These are phyloP conservation scores for Incumbomyces delicatus DNA, from an alignment of 2,329 filamentous ascomycete species.

Conservation along the genomic window DNA sequence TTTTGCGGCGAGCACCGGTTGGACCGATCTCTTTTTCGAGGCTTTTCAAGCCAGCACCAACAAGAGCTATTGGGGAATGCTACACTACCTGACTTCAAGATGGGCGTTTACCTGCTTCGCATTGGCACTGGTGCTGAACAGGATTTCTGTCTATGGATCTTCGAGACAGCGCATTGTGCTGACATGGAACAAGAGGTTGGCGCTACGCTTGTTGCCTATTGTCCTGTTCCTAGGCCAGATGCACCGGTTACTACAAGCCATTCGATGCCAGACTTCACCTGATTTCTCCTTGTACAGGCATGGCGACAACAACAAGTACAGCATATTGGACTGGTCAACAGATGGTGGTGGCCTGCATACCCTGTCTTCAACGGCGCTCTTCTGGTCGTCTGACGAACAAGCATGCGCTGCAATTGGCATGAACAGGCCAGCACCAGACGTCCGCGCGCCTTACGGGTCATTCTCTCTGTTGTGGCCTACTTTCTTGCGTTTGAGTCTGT, in stretches of 20 bases:
- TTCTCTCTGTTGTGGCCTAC: constrained; percentile 53
- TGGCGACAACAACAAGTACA: constrained; percentile 55
- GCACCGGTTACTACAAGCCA: constrained; percentile 63
- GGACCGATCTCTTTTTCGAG: constrained; percentile 32
- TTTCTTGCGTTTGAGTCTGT: constrained; percentile 48
- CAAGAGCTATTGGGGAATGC: constrained; percentile 71
- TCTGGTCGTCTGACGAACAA: constrained; percentile 62
- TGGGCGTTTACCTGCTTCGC: constrained; percentile 85
- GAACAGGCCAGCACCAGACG: constrained; percentile 45
- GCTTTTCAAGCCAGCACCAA: constrained; percentile 37
- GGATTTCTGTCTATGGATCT: constrained; percentile 87
- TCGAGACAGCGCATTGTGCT: constrained; percentile 71
- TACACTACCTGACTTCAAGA: constrained; percentile 81
- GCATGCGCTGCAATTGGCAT: constrained; percentile 70
- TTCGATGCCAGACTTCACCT: constrained; percentile 82
- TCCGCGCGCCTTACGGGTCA: constrained; percentile 60
- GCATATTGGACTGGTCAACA: constrained; percentile 60
- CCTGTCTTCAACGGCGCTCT: constrained; percentile 60
- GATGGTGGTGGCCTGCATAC: constrained; percentile 61
- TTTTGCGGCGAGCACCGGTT: constrained; percentile 23
- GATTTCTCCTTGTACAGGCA: constrained; percentile 61
- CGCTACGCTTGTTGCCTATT: constrained; percentile 63
- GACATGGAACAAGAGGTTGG: constrained; percentile 59
- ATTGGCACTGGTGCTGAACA: constrained; percentile 78
- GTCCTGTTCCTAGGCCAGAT: constrained; percentile 60